Conservation (phyloP, 257 asterid species). For the Cordia subcordata region DNA sequence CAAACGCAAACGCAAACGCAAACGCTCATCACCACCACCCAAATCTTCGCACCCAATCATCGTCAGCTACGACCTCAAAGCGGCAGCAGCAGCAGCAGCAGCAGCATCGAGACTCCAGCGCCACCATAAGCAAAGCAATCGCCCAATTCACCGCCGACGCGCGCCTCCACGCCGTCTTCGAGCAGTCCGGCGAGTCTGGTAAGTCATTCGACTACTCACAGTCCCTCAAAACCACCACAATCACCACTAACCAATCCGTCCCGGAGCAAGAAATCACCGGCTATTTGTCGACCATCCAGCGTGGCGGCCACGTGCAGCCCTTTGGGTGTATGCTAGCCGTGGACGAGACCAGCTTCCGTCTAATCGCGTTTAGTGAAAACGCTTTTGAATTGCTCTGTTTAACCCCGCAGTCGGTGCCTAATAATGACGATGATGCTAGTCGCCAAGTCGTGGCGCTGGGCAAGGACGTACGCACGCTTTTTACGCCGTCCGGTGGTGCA, state of each 20-base stretch:
- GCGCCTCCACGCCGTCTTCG: constrained; percentile 77
- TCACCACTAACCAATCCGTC: constrained; percentile 19
- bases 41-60: constrained; percentile 25
- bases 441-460: constrained; percentile 48
- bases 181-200: constrained; percentile 78
- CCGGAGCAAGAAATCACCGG: constrained; percentile 67
- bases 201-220: constrained; percentile 71
- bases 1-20: no score
- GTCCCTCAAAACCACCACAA: constrained; percentile 35
- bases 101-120: constrained; percentile 11
- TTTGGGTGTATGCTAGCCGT: constrained; percentile 81
- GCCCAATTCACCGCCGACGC: constrained; percentile 84
- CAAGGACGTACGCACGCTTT: constrained; percentile 66
- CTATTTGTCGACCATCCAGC: constrained; percentile 69
- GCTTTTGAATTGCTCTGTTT: constrained; percentile 64
- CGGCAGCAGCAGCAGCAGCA: constrained; percentile 20
- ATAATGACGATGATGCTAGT: constrained; percentile 50
- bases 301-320: constrained; percentile 78
- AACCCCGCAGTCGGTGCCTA: constrained; percentile 68
- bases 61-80: neutral
- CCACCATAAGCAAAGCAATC: constrained; percentile 55
- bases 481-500: constrained; percentile 52
- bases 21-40: neutral
- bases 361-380: constrained; percentile 60
- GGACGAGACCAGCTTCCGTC: constrained; percentile 47